phyloP scores from a whole-genome alignment of 768 basidiomycete species.

The Rhodotorula graminis region DNA sequence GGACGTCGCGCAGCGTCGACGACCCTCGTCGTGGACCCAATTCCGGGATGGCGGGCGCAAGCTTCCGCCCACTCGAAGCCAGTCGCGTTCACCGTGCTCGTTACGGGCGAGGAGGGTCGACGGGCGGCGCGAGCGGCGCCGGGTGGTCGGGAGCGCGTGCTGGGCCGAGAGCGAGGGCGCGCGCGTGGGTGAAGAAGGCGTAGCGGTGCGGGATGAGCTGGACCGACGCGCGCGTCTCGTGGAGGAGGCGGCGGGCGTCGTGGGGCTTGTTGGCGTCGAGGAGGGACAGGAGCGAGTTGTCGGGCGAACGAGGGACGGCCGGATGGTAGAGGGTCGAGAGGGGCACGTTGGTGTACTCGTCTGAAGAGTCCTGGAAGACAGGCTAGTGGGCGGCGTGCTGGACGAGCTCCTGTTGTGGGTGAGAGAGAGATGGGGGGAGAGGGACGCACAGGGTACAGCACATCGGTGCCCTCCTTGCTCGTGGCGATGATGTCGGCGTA shows the following conservation, averaged over 20 bases:
- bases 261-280: neutral
- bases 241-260: neutral
- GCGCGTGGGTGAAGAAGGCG: neutral
- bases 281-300: slow-evolving; percentile 20
- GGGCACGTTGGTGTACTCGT: slow-evolving; percentile 19
- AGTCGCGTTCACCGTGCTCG: neutral
- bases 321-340: slow-evolving; percentile 26
- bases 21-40: neutral
- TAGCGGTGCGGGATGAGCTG: neutral
- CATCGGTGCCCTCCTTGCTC: slow-evolving; percentile 27
- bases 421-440: too few species aligned
- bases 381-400: neutral
- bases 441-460: slow-evolving; percentile 31
- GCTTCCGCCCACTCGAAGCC: slow-evolving; percentile 27
- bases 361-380: slow-evolving; percentile 6
- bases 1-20: neutral
- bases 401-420: neutral
- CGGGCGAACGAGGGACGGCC: slow-evolving; percentile 6
- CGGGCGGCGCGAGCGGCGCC: neutral
- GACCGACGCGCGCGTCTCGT: neutral
- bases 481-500: slow-evolving; percentile 27
- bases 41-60: slow-evolving; percentile 6
- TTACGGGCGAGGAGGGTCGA: too few species aligned
- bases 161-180: too few species aligned
- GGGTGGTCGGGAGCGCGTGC: too few species aligned